These are phyloP conservation scores for Inonotus hispidus DNA, from an alignment of 1,284 basidiomycete genomes.

Conservation along the genomic window DNA sequence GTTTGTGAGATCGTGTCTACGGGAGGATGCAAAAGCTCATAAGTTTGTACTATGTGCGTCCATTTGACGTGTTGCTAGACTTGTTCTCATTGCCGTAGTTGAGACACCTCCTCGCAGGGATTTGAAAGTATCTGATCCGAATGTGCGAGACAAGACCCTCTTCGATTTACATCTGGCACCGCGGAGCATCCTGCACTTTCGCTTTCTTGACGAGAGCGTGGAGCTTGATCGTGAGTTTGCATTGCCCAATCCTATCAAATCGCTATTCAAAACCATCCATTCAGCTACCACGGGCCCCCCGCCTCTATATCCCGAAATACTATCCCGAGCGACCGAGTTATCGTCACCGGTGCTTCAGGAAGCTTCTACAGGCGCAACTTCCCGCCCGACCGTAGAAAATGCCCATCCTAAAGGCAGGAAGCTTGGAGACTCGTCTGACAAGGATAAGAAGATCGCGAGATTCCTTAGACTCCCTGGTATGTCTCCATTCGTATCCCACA, in stretches of 20 bases:
- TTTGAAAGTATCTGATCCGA: conserved; percentile 69
- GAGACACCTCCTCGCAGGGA: conserved; percentile 79
- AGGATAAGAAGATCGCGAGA: conserved; percentile 64
- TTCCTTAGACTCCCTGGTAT: conserved; percentile 62
- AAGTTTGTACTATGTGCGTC: conserved; percentile 78
- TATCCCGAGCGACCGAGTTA: conserved; percentile 54
- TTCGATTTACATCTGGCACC: conserved; percentile 73
- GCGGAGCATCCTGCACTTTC: conserved; percentile 69
- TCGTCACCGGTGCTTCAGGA: conserved; percentile 43
- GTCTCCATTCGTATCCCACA: conserved; percentile 22
- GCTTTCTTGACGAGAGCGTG: conserved; percentile 66
- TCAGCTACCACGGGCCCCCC: conserved; percentile 49
- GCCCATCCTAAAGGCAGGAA: conserved; percentile 22
- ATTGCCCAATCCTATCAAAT: not conserved
- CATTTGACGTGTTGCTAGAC: conserved; percentile 4
- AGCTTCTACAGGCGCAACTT: not conserved
- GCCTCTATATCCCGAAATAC: conserved; percentile 55
- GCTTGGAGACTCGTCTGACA: conserved; percentile 22
- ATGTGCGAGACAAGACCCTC: conserved; percentile 61
- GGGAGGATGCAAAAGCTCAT: conserved; percentile 65
- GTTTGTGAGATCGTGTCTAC: conserved; percentile 70
- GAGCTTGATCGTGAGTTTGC: conserved; percentile 48
- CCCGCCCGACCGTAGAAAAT: conserved; percentile 9
- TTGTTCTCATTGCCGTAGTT: conserved; percentile 38
- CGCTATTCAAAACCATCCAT: conserved; percentile 20